A percentile compares a stretch with the other conserved stretches of the same genome.
These are phyloP conservation scores for Adansonia digitata DNA, from an alignment of 345 rosid species.

Conservation along the genomic window DNA sequence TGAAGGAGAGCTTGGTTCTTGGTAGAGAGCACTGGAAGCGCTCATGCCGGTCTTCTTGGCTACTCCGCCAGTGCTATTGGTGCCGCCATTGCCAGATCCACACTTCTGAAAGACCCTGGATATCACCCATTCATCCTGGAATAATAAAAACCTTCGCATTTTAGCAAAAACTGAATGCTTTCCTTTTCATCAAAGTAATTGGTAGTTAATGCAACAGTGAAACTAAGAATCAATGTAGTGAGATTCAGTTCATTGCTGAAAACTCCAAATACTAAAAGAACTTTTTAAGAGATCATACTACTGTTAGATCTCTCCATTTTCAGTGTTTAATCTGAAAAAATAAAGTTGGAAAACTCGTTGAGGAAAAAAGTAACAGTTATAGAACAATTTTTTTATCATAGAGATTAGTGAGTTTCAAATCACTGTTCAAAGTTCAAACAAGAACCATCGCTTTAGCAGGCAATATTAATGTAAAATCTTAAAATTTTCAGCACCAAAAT, in stretches of 20 bases:
- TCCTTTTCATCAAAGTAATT: neutral
- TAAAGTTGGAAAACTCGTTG: neutral
- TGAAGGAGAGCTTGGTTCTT: constrained; percentile 62
- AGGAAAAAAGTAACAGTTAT: neutral
- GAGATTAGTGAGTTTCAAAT: neutral
- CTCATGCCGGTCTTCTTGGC: constrained; percentile 45
- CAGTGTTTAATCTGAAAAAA: neutral
- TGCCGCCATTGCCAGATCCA: constrained; percentile 18
- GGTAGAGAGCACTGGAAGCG: constrained; percentile 24
- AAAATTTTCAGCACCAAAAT: neutral
- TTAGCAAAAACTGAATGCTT: neutral
- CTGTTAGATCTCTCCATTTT: neutral
- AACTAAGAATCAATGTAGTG: neutral
- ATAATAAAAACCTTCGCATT: neutral
- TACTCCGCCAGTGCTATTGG: constrained; percentile 4
- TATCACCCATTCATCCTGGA: constrained; percentile 94
- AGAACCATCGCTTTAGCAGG: neutral
- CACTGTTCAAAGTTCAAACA: neutral
- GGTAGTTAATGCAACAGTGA: neutral
- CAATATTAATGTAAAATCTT: neutral
- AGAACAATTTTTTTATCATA: neutral
- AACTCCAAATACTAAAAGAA: neutral
- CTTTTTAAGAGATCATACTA: neutral
- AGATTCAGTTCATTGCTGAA: neutral
- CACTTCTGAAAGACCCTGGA: constrained; percentile 76